A percentile compares a stretch with the other conserved stretches of the same genome.
phyloP scores from a whole-genome alignment of 1,139 yeast genomes.

The Kluyveromyces marxianus region DNA sequence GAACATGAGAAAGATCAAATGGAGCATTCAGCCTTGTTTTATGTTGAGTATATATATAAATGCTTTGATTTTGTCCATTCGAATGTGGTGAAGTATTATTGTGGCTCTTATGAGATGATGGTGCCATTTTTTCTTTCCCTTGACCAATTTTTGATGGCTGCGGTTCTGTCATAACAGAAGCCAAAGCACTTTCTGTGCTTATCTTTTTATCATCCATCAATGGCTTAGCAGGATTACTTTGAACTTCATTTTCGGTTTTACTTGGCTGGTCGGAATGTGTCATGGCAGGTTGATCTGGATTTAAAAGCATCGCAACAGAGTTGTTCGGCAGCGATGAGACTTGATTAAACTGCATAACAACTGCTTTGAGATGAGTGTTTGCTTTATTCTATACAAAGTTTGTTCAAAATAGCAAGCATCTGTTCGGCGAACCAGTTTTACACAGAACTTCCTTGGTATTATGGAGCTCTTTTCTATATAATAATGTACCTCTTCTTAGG shows the following conservation, averaged over 20 bases:
- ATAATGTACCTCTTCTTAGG: too few relatives aligned
- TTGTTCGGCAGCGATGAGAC: neutral
- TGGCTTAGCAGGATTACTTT: too few relatives aligned
- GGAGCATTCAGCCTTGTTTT: conserved; percentile 38
- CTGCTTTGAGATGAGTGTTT: neutral
- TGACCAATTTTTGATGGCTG: too few relatives aligned
- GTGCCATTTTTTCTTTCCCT: too few relatives aligned
- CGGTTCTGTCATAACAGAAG: too few relatives aligned
- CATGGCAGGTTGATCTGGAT: neutral
- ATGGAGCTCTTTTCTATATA: too few relatives aligned
- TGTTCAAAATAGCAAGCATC: too few relatives aligned
- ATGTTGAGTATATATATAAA: conserved; percentile 39
- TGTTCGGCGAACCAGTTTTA: too few relatives aligned
- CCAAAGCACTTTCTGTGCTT: too few relatives aligned
- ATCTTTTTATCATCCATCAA: too few relatives aligned
- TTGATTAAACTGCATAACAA: neutral
- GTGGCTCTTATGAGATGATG: too few relatives aligned
- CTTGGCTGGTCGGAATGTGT: neutral
- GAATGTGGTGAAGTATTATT: neutral
- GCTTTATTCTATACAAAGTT: neutral
- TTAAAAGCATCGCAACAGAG: neutral
- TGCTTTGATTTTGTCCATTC: conserved; percentile 34
- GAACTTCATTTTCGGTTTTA: neutral
- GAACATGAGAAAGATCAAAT: conserved; percentile 9
- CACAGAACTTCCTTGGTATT: too few relatives aligned